These are phyloP conservation scores for Alternaria panax DNA, from an alignment of 2,329 filamentous ascomycete genomes.

Conservation along the genomic window DNA sequence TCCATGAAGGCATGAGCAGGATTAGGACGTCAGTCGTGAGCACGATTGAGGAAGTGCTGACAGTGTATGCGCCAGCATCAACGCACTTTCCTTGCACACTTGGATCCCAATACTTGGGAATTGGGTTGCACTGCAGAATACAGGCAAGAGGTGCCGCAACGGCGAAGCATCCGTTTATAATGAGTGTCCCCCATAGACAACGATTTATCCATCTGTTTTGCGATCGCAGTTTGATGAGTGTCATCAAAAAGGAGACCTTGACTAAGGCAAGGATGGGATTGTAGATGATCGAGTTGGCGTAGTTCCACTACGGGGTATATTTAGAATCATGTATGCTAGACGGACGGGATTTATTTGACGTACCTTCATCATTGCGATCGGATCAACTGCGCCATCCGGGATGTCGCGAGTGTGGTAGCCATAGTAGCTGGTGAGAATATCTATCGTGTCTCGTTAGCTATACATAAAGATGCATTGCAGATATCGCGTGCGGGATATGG, in stretches of 20 bases:
- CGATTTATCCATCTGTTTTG: conserved; percentile 23
- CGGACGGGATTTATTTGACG: background rate
- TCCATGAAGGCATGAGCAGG: conserved; percentile 31
- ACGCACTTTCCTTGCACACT: conserved; percentile 22
- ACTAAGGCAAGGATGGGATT: conserved; percentile 31
- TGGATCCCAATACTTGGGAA: conserved; percentile 39
- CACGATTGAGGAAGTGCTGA: conserved; percentile 21
- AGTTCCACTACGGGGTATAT: conserved; percentile 16
- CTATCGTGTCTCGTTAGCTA: background rate
- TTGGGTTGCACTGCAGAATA: conserved; percentile 40
- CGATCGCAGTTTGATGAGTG: conserved; percentile 27
- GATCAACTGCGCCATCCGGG: conserved; percentile 19
- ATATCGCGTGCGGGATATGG: background rate
- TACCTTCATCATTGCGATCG: conserved; percentile 16
- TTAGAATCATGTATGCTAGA: background rate
- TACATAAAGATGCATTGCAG: background rate
- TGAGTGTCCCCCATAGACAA: conserved; percentile 22
- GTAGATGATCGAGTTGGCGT: conserved; percentile 25
- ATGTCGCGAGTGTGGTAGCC: conserved; percentile 27
- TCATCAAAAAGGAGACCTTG: conserved; percentile 28
- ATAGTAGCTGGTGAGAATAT: conserved; percentile 16
- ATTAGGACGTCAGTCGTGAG: conserved; percentile 29
- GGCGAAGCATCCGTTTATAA: conserved; percentile 22
- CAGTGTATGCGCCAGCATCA: conserved; percentile 17
- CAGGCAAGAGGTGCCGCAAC: conserved; percentile 23